phyloP scores from a whole-genome alignment of 192 early-diverging fungal genomes.

The Jimgerdemannia flammicorona region DNA sequence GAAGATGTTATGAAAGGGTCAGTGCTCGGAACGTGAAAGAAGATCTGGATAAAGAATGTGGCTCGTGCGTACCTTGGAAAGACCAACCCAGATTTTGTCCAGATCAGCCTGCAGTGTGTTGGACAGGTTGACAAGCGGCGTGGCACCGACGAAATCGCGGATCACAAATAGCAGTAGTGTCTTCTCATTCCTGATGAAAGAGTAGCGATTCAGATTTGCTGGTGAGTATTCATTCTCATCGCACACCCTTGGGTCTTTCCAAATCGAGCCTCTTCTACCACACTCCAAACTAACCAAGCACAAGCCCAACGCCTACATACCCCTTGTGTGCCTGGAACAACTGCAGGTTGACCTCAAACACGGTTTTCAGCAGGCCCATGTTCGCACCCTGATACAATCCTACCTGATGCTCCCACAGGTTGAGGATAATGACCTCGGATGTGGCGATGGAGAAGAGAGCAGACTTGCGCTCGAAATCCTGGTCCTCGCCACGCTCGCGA shows the following conservation, averaged over 20 bases:
- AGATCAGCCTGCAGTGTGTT: conserved; percentile 80
- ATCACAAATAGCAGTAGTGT: conserved; percentile 96
- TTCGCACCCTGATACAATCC: conserved; percentile 99
- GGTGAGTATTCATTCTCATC: background rate
- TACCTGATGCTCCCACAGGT: conserved; percentile 98
- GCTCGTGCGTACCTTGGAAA: conserved; percentile 63
- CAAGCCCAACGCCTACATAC: conserved; percentile 18
- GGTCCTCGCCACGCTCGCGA: conserved; percentile 96
- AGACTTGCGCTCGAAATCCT: conserved; percentile 98
- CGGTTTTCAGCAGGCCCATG: conserved; percentile 97
- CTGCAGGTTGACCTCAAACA: conserved; percentile 98
- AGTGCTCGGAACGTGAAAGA: background rate
- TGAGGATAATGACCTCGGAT: conserved; percentile 92
- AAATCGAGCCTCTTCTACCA: background rate
- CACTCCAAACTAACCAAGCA: background rate
- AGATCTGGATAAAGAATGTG: background rate
- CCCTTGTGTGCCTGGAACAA: conserved; percentile 84
- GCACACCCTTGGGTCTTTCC: background rate
- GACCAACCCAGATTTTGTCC: conserved; percentile 86
- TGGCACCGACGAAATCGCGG: conserved; percentile 88
- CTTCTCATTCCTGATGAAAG: conserved; percentile 63
- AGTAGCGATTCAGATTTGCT: background rate
- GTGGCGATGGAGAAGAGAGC: conserved; percentile 97
- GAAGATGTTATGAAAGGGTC: background rate
- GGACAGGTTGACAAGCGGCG: conserved; percentile 77